phyloP scores from a whole-genome alignment of 176 grass and related monocot species.

The Aegilops speltoides region DNA sequence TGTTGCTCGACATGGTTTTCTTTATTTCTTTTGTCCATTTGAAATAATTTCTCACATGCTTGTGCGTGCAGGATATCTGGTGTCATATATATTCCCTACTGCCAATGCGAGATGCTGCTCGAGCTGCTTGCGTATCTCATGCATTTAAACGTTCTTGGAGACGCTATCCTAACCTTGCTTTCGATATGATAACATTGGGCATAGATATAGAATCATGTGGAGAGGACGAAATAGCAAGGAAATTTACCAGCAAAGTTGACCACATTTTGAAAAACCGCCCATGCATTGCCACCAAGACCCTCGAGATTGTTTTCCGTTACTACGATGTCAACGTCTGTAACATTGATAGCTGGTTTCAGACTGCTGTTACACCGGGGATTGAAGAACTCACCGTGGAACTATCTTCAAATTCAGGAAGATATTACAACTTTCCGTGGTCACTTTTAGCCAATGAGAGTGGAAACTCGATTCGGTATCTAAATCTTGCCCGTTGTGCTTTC shows the following conservation, averaged over 20 bases:
- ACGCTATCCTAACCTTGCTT: background rate
- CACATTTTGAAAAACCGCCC: slow-evolving; percentile 16
- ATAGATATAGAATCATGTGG: background rate
- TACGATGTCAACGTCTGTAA: background rate
- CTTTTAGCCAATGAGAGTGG: slow-evolving; percentile 2
- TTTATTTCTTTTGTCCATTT: background rate
- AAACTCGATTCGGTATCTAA: background rate
- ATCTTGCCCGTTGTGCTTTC: background rate
- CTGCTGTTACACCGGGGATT: background rate
- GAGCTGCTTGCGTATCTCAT: background rate
- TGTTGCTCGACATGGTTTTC: background rate
- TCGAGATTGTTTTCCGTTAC: background rate
- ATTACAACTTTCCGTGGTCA: slow-evolving; percentile 12
- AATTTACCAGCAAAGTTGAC: background rate
- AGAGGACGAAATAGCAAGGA: background rate
- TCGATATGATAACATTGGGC: background rate
- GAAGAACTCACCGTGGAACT: background rate
- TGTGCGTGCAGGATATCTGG: background rate
- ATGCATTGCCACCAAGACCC: background rate
- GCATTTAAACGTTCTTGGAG: background rate
- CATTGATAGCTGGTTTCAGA: slow-evolving; percentile 6
- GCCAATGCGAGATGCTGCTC: background rate
- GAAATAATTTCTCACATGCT: background rate
- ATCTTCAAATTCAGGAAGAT: background rate
- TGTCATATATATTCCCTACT: background rate